A percentile compares a stretch with the other conserved stretches of the same genome.
Evolutionary conservation across 352 stramenopile species (phyloP).

Genomic region (Phytophthora melonis): DNA sequence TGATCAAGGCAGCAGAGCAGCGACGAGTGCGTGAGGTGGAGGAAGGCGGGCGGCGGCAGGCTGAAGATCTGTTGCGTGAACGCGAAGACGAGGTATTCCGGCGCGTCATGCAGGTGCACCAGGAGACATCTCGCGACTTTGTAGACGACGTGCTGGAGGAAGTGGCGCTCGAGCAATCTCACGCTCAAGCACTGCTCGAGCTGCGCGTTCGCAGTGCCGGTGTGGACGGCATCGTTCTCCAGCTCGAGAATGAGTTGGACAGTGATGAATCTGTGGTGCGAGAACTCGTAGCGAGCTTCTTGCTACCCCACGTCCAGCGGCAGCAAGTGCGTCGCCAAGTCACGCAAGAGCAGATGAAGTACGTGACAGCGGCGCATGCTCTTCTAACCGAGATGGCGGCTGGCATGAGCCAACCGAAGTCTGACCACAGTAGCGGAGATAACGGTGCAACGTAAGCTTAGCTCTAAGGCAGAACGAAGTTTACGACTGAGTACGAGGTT

Average conservation of each 20-base stretch:
- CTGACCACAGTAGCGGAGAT: conserved; percentile 1
- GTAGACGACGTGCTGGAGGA: conserved; percentile 73
- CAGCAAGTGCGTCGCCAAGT: conserved; percentile 70
- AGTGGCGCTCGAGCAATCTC: conserved; percentile 63
- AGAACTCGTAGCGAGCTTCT: conserved; percentile 83
- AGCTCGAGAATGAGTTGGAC: conserved; percentile 59
- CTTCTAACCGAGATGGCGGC: conserved; percentile 59
- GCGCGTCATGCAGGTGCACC: conserved; percentile 79
- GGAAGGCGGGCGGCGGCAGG: conserved; percentile 88
- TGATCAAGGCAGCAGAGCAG: conserved; percentile 72
- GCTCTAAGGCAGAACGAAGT: background rate
- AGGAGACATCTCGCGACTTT: conserved; percentile 78
- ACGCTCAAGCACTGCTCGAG: conserved; percentile 56
- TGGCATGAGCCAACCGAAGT: conserved; percentile 26
- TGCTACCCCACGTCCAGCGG: conserved; percentile 82
- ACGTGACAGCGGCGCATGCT: conserved; percentile 65
- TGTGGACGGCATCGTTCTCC: conserved; percentile 58
- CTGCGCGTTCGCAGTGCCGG: conserved; percentile 57
- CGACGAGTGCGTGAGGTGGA: conserved; percentile 82
- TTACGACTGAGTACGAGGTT: background rate
- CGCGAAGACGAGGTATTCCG: conserved; percentile 88
- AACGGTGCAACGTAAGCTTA: conserved; percentile 14
- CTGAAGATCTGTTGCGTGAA: conserved; percentile 83
- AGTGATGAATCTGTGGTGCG: conserved; percentile 73
- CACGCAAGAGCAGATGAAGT: conserved; percentile 70